phyloP scores from a whole-genome alignment of 140 eudicot species.

The Flaveria floridana region DNA sequence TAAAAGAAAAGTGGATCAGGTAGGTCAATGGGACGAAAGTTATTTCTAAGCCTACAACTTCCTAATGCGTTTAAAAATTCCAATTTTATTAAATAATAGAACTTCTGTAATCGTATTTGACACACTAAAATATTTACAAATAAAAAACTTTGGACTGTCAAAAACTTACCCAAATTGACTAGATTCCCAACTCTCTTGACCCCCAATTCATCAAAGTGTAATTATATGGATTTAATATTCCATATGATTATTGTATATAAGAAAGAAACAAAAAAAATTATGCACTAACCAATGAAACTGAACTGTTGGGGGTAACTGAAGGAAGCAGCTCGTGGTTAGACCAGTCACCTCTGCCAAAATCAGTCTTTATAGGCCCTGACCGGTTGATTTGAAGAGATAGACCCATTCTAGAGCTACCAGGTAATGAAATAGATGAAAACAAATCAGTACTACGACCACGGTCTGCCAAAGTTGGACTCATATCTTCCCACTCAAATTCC shows the following conservation, averaged over 20 bases:
- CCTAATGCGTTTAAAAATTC: not conserved
- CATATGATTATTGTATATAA: not conserved
- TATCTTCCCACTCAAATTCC: conserved; percentile 92
- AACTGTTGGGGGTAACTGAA: conserved; percentile 35
- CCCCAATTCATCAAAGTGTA: not conserved
- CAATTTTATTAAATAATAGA: not conserved
- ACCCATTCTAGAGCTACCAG: conserved; percentile 42
- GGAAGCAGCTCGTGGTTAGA: conserved; percentile 45
- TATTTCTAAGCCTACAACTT: not conserved
- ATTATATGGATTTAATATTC: not conserved
- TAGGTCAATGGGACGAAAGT: not conserved
- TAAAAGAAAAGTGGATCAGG: not conserved
- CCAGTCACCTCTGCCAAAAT: conserved; percentile 49
- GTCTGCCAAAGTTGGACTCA: conserved; percentile 69
- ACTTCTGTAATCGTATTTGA: not conserved
- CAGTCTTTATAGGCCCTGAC: conserved; percentile 36
- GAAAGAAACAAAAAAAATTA: conserved; percentile 24
- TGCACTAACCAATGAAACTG: conserved; percentile 34
- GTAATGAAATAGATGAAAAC: conserved; percentile 33
- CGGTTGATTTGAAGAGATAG: conserved; percentile 39
- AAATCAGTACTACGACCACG: conserved; percentile 39
- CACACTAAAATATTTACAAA: not conserved
- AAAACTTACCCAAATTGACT: not conserved
- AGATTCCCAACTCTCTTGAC: not conserved
- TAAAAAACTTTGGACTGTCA: not conserved